Base-by-base conservation (phyloP, 176 grass and related monocot genomes). In the Raddia guianensis region DNA sequence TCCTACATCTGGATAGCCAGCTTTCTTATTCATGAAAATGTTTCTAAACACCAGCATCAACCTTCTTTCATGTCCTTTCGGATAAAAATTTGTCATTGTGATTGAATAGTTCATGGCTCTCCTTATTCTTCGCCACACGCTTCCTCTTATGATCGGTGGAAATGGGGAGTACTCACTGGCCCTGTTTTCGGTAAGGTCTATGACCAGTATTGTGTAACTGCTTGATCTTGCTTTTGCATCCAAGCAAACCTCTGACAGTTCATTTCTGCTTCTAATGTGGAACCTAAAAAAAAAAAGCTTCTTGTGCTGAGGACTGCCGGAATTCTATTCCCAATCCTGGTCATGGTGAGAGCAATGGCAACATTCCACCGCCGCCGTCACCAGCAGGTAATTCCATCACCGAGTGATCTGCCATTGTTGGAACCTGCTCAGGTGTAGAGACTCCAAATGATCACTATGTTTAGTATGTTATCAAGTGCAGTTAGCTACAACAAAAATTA, bases 31-130 rank as follows among this genome's bases (percentile, higher is more conserved):
- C 21, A 35, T 70, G 19, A 32, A 9, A 5, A 53, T 12, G 4
- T 50, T 14, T 45, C 54, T 70, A 37, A 37, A 67, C 49, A 49
- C 21, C 54, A 16, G 51, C 21, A 34, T 12, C 15, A 56, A 48
- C 50, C 21, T 52, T 66, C 47, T 64, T 80, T 6, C 19, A 45
- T 57, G 46, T 80, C 44, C 54, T 75, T 74, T 42, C 40, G 86
- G 66, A 63, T 70, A 14, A 74, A 76, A 32, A 58, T 64, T 1
- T 8, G 7, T 12, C 54, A 19, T 63, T 78, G 46, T 80, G 65
- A 84, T 78, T 67, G 11, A 72, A 73, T 61, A 99, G 96, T 99
- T 99, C 84, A 74, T 93, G 88, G 56, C 91, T 68, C 88, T 99
- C 77, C 74, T 99, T 48, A 13, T 93, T 57, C 90, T 99, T 72